Conservation (phyloP, 1,139 yeast species). For the Trichomonascaceae sp. region DNA sequence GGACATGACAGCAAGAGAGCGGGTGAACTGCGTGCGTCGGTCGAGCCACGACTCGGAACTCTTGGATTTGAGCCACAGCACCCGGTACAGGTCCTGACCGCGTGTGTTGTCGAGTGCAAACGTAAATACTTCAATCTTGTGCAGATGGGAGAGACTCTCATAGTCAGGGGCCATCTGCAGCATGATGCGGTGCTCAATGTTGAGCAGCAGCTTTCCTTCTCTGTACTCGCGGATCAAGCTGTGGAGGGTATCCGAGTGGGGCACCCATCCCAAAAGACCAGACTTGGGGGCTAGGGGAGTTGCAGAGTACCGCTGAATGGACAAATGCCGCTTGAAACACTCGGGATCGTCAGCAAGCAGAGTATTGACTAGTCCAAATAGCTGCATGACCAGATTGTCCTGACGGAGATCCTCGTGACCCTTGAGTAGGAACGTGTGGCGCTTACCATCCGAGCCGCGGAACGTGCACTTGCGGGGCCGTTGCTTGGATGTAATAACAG, state of each 20-base stretch:
- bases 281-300: constrained; percentile 94
- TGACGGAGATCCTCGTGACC: constrained; percentile 98
- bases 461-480: constrained; percentile 78
- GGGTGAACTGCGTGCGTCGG: constrained; percentile 87
- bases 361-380: constrained; percentile 90
- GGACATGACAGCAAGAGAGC: constrained; percentile 96
- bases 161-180: constrained; percentile 97
- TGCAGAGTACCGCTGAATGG: constrained; percentile 83
- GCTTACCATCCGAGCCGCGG: constrained; percentile 84
- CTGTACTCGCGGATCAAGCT: constrained; percentile 84
- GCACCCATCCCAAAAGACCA: constrained; percentile 96
- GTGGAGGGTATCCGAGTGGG: constrained; percentile 94
- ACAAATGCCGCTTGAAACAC: constrained; percentile 90
- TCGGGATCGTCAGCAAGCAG: constrained; percentile 82
- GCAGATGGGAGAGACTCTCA: constrained; percentile 74
- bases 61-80: constrained; percentile 88
- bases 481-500: constrained; percentile 92
- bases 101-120: constrained; percentile 91
- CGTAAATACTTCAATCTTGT: constrained; percentile 92
- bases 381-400: constrained; percentile 94
- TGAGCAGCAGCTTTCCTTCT: constrained; percentile 77
- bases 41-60: constrained; percentile 98
- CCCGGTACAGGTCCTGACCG: constrained; percentile 93
- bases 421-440: constrained; percentile 66
- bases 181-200: constrained; percentile 93